A percentile compares a stretch with the other conserved stretches of the same genome.
These are phyloP conservation scores for Wickerhamiella occidentalis DNA, from an alignment of 805 yeast genomes.

Conservation along the genomic window DNA sequence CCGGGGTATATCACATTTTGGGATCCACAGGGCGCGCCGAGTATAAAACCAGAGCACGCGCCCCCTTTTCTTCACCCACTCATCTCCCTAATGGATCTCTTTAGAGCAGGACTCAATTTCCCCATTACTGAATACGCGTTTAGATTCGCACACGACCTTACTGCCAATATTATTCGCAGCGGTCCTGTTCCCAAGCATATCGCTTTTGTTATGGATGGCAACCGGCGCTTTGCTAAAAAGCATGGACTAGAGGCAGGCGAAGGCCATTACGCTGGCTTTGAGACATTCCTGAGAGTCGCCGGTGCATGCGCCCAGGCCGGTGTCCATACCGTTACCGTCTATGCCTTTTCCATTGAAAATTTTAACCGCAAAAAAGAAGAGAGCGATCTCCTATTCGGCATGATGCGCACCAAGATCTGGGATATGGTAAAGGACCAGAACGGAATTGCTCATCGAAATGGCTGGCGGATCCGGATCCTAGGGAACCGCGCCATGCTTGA, in stretches of 20 bases:
- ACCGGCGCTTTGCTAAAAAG: constrained; percentile 71
- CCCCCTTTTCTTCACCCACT: background rate
- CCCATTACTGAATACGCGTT: constrained; percentile 20
- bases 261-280: constrained; percentile 86
- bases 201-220: constrained; percentile 96
- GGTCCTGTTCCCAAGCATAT: constrained; percentile 82
- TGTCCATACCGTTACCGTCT: constrained; percentile 73
- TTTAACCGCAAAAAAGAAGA: constrained; percentile 74
- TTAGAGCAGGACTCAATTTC: constrained; percentile 11
- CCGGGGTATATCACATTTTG: constrained; percentile 1
- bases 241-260: constrained; percentile 59
- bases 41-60: background rate
- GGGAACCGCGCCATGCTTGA: constrained; percentile 67
- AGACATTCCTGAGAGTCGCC: constrained; percentile 52
- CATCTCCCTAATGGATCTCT: background rate
- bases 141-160: constrained; percentile 21
- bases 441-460: constrained; percentile 33
- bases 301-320: constrained; percentile 72
- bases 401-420: constrained; percentile 25
- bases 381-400: constrained; percentile 54
- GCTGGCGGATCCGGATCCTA: constrained; percentile 58
- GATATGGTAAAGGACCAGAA: constrained; percentile 19
- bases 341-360: constrained; percentile 92
- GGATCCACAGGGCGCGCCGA: background rate
- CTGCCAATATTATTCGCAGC: constrained; percentile 9